These are phyloP conservation scores for Alternaria brassicae DNA, from an alignment of 2,329 filamentous ascomycete species.

Conservation along the genomic window DNA sequence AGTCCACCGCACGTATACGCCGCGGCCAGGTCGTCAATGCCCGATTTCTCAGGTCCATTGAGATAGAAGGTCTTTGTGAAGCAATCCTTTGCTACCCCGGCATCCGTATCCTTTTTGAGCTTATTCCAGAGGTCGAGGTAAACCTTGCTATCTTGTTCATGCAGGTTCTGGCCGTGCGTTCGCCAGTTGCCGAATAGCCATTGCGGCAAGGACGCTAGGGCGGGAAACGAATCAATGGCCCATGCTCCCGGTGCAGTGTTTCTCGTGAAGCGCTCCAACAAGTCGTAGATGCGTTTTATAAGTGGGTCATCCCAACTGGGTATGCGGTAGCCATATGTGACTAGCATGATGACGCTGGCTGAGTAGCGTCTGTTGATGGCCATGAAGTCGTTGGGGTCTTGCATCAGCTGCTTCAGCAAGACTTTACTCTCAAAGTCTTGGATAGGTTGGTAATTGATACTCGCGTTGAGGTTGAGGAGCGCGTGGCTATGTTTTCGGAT, in stretches of 20 bases:
- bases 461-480: conserved; percentile 40
- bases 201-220: conserved; percentile 39
- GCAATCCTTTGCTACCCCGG: conserved; percentile 38
- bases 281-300: conserved; percentile 42
- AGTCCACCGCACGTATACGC: conserved; percentile 46
- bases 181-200: conserved; percentile 43
- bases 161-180: conserved; percentile 32
- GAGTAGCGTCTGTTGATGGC: conserved; percentile 44
- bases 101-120: conserved; percentile 40
- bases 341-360: conserved; percentile 44
- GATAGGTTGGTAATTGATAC: conserved; percentile 50
- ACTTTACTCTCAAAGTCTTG: conserved; percentile 59
- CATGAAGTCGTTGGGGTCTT: conserved; percentile 42
- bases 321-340: conserved; percentile 47
- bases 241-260: conserved; percentile 41
- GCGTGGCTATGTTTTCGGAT: conserved; percentile 47
- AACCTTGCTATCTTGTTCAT: conserved; percentile 41
- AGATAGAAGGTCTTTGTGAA: conserved; percentile 48
- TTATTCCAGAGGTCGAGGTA: conserved; percentile 46
- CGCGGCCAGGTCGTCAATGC: conserved; percentile 45
- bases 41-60: conserved; percentile 39
- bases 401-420: conserved; percentile 54
- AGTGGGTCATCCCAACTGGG: conserved; percentile 42
- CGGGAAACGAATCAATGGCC: conserved; percentile 42
- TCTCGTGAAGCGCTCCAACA: conserved; percentile 42